Percentiles rank a stretch among this genome's conserved stretches.
phyloP scores from a whole-genome alignment of 257 asterid genomes.

The Anisodus tanguticus region DNA sequence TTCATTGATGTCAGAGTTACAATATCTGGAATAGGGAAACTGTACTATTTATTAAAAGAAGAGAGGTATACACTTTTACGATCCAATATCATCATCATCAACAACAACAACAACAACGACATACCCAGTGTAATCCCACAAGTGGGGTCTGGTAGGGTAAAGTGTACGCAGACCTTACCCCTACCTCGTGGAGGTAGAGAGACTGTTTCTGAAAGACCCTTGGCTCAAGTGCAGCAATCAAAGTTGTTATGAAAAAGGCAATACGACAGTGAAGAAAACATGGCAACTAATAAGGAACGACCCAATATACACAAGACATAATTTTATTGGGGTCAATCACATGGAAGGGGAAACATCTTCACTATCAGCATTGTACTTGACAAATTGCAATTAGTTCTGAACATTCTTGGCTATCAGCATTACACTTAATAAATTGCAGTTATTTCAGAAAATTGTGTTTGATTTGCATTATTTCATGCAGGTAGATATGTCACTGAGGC shows the following conservation, averaged over 20 bases:
- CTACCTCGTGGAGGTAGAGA: no score
- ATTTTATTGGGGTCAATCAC: background rate
- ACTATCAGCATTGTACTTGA: background rate
- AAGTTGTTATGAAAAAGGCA: no score
- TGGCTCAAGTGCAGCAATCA: no score
- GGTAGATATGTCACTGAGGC: slow-evolving; percentile 91
- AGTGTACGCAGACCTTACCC: no score
- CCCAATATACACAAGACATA: background rate
- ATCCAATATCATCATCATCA: background rate
- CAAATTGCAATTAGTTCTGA: background rate
- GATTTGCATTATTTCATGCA: slow-evolving; percentile 41
- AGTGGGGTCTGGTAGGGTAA: no score
- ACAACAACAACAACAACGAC: no score
- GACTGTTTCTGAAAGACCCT: no score
- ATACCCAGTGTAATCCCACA: no score
- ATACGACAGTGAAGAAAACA: no score
- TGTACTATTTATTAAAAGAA: background rate
- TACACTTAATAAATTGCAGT: background rate
- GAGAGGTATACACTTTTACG: background rate
- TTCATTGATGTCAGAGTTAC: background rate
- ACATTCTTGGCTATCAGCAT: background rate
- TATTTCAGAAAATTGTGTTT: slow-evolving; percentile 26
- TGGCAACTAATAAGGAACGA: no score
- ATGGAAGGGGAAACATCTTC: background rate
- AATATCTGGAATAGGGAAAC: background rate